Base-by-base conservation (phyloP, 441 rosid species). In the Codiaeum variegatum region DNA sequence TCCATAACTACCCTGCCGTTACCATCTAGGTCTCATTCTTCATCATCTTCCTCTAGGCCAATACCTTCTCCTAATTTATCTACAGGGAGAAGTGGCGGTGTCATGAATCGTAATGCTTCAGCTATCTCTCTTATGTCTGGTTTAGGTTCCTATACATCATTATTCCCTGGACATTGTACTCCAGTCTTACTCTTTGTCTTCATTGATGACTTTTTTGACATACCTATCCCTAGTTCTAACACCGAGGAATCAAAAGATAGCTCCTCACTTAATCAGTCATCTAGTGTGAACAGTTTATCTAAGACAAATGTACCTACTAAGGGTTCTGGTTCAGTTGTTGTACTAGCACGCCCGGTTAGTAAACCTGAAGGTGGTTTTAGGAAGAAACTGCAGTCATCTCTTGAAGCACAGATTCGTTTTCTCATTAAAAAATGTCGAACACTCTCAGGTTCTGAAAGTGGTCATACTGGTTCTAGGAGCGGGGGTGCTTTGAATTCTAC, bases 101-200 rank as follows among this genome's bases (percentile, higher is more conserved):
- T 74, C 52, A 32, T 78, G 51, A 76, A 76, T 74, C 89, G 89
- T 5, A 80, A 82, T 79, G 78, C 86, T 73, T 87, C 92, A 26
- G 87, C 88, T 73, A 75, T 87, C 75, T 85, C 92, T 76, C 80
- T 83, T 23, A 86, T 88, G 88, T 85, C 93, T 12, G 97, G 94
- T 74, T 81, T 85, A 81, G 92, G 97, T 67, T 90, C 94, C 69
- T 76, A 79, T 44, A 66, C 82, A 16, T 83, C 96, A 23, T 76
- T 90, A 61, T 86, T 88, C 69, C 97, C 96, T 3, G 97, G 97
- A 21, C 86, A 86, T 77, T 92, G 97, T 80, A 92, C 88, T 66
- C 96, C 96, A 16, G 92, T 88, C 24, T 65, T 78, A 62, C 88
- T 92, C 36, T 92, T 92, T 72, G 88, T 86, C 54, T 90, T 92